Conservation (phyloP, 176 grass and related monocot species). For the Dactylis glomerata region DNA sequence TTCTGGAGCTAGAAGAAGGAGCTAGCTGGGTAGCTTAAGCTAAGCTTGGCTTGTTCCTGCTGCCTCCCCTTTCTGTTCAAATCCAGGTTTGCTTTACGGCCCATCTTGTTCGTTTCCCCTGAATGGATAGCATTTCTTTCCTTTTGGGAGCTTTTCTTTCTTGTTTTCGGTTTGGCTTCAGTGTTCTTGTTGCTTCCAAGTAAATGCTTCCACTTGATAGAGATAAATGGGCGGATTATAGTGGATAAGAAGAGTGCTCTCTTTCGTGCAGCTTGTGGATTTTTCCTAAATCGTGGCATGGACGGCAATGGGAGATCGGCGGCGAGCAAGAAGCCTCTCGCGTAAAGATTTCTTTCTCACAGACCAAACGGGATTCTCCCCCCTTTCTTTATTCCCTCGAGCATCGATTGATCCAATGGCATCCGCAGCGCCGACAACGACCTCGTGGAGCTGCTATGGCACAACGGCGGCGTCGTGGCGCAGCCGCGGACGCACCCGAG, state of each 20-base stretch:
- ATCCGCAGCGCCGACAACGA: constrained; percentile 53
- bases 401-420: constrained; percentile 12
- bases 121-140: not conserved
- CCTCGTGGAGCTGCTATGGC: constrained; percentile 80
- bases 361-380: not conserved
- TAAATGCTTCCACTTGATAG: not conserved
- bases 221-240: not conserved
- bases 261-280: not conserved
- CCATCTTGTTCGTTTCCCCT: constrained; percentile 1
- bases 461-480: constrained; percentile 68
- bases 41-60: not conserved
- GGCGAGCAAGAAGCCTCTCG: constrained; percentile 30
- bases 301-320: constrained; percentile 39
- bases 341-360: constrained; percentile 17
- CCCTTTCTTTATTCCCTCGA: not conserved
- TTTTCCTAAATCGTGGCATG: constrained; percentile 27
- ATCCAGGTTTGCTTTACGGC: constrained; percentile 13
- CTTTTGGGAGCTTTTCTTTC: not conserved
- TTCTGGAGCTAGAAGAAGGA: not conserved
- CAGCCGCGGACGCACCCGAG: constrained; percentile 61
- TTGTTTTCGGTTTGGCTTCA: not conserved
- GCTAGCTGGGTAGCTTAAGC: not conserved
- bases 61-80: not conserved
- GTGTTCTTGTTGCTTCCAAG: not conserved
- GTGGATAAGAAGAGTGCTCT: not conserved